A percentile compares a stretch with the other conserved stretches of the same genome.
phyloP scores from a whole-genome alignment of 768 basidiomycete species.

The Kwoniella europaea region DNA sequence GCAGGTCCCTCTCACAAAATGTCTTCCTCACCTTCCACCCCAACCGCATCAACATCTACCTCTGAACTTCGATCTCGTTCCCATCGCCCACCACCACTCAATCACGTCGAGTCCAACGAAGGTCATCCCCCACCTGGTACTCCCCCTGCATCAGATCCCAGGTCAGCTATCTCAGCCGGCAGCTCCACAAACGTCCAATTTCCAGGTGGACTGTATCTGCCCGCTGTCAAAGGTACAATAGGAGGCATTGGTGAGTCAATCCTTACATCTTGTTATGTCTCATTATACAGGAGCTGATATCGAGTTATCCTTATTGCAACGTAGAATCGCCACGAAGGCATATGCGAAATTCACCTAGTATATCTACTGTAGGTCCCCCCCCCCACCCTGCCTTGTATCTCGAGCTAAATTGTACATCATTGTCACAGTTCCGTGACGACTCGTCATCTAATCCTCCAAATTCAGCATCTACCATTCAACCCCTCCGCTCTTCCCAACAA shows the following conservation, averaged over 20 bases:
- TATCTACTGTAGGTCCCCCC: conserved; percentile 16
- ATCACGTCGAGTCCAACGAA: neutral
- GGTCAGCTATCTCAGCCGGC: neutral
- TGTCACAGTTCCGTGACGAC: neutral
- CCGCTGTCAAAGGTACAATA: conserved; percentile 48
- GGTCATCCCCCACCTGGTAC: neutral
- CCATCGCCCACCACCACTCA: neutral
- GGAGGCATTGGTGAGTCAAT: conserved; percentile 43
- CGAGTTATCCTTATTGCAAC: neutral
- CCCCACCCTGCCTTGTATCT: neutral
- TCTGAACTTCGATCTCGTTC: neutral
- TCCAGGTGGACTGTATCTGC: conserved; percentile 26
- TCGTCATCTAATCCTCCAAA: neutral
- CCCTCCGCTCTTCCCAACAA: neutral
- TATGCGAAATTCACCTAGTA: conserved; percentile 10
- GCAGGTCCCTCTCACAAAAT: neutral
- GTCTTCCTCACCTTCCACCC: neutral
- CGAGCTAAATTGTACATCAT: neutral
- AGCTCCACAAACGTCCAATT: conserved; percentile 9
- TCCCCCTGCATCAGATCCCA: neutral
- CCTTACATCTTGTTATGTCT: neutral
- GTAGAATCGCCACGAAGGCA: conserved; percentile 23
- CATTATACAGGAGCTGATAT: neutral
- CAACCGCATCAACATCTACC: neutral
- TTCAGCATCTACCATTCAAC: conserved; percentile 1